phyloP scores from a whole-genome alignment of 2,329 filamentous ascomycete genomes.

The Penicillium sp. region DNA sequence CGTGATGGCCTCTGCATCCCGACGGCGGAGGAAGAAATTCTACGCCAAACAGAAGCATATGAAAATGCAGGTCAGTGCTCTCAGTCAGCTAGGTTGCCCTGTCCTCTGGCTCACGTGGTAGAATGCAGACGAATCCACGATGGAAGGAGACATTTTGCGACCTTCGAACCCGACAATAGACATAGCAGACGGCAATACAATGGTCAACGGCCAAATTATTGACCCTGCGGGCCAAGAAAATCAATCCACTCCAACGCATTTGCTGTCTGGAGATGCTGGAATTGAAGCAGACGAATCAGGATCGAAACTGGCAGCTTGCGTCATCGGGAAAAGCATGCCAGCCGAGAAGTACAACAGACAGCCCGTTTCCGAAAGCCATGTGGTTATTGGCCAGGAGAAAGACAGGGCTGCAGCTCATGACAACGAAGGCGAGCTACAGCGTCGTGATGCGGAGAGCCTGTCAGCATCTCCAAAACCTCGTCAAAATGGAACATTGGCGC shows the following conservation, averaged over 20 bases:
- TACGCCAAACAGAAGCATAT: neutral
- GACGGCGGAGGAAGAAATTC: constrained; percentile 1
- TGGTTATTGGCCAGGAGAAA: constrained; percentile 1
- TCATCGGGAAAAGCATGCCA: constrained; percentile 1
- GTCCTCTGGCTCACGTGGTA: neutral
- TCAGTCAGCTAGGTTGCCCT: neutral
- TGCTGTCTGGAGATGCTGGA: neutral
- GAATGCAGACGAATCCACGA: neutral
- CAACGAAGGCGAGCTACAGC: constrained; percentile 1
- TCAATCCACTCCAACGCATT: neutral
- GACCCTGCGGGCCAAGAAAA: neutral
- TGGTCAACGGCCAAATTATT: neutral
- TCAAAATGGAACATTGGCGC: neutral
- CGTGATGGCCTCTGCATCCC: neutral
- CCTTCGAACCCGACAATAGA: neutral
- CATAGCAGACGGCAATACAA: neutral
- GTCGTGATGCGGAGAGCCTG: neutral
- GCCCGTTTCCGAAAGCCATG: neutral
- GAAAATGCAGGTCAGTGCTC: neutral
- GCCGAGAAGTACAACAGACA: neutral
- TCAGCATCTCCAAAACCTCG: neutral
- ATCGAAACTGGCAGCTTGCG: neutral
- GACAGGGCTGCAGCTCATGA: neutral
- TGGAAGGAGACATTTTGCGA: neutral
- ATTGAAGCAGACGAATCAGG: constrained; percentile 1